Evolutionary conservation across 177 flowering plant species (phyloP), one percentile per base, ranked within the genome.

Genomic region (Vitis hybrid): DNA sequence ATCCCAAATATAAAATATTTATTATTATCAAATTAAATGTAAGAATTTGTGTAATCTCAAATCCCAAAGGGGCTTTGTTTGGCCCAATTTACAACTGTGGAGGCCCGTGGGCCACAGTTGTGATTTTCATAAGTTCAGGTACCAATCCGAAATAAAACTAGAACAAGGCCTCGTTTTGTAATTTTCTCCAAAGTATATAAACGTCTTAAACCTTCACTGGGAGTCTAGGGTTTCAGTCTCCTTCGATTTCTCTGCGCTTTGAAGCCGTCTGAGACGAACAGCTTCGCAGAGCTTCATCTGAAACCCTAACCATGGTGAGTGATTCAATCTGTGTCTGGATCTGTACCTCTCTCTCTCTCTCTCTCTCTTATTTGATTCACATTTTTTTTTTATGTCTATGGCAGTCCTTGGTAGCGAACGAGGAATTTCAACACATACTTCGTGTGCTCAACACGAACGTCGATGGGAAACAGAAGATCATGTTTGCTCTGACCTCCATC

Each of bases 371-470:
- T 9, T 11, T n/a, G 2, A 18, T 5, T 39, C 13, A n/a, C 14
- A 16, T 58, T 71, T 19, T 64, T 56, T 4, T 72, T 9, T 12
- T 10, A 0, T 50, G 59, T 31, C 4, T 4, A 16, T 50, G 39
- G 74, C 73, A 85, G 86, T 80, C 88, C 54, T 76, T 85, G 19
- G 83, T 85, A 1, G 86, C 86, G 34, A 74, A 76, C 31, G 88
- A 83, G 65, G 88, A 85, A 5, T 85, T 85, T 57, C 88, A 85
- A 63, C 88, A 85, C 79, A 85, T 85, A 74, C 84, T 85, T 65
- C 87, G 88, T 82, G 77, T 85, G 34, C 76, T 81, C 64, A 85
- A 85, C 79, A 85, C 88, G 19, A 85, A 85, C 68, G 88, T 85
- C 19, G 87, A 85, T 67, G 88, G 88, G 2, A 83, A 82, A 56